These are phyloP conservation scores for Elongisporangium prolatum DNA, from an alignment of 352 stramenopile species.

Conservation along the genomic window DNA sequence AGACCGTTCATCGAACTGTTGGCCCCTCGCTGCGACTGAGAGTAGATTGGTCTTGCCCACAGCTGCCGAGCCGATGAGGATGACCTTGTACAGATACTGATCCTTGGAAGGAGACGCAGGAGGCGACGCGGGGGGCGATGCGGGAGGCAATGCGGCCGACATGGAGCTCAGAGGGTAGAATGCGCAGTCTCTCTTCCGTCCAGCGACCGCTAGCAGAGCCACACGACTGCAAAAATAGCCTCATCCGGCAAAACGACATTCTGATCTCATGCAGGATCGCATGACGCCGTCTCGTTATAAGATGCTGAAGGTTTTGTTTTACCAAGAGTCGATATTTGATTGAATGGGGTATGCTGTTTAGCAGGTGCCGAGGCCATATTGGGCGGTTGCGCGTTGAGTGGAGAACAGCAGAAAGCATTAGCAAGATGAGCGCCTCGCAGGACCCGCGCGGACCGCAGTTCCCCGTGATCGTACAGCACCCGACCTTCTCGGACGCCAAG, in stretches of 20 bases:
- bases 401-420: slow-evolving; percentile 28
- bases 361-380: background rate
- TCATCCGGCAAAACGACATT: background rate
- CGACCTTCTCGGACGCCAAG: slow-evolving; percentile 67
- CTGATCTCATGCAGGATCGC: background rate
- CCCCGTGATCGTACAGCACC: slow-evolving; percentile 78
- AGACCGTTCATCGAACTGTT: slow-evolving; percentile 54
- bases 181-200: background rate
- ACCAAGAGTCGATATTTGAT: background rate
- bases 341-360: background rate
- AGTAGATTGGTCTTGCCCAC: slow-evolving; percentile 70
- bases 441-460: slow-evolving; percentile 63
- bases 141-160: background rate
- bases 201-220: background rate
- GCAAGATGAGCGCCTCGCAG: slow-evolving; percentile 27
- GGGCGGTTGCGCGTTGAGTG: slow-evolving; percentile 1
- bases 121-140: slow-evolving; percentile 19
- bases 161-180: background rate
- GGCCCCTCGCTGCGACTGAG: slow-evolving; percentile 41
- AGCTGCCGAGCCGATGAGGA: slow-evolving; percentile 52
- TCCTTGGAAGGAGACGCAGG: slow-evolving; percentile 32
- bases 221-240: background rate
- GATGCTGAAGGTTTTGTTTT: background rate
- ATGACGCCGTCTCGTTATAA: background rate
- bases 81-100: slow-evolving; percentile 57